phyloP scores from a whole-genome alignment of 768 basidiomycete genomes.

The Albatrellus ellisii region DNA sequence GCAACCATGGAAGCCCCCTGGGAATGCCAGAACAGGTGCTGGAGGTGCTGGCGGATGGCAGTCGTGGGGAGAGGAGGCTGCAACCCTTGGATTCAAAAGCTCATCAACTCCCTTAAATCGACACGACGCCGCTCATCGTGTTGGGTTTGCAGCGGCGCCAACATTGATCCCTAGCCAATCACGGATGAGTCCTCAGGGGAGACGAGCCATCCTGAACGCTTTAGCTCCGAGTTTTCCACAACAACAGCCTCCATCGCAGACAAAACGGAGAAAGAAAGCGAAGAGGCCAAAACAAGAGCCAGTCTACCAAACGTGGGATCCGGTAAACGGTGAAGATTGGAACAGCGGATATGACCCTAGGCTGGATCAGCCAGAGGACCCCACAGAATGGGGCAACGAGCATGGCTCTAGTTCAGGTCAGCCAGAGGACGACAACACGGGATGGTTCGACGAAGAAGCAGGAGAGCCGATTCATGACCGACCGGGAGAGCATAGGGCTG shows the following conservation, averaged over 20 bases:
- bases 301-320: too few relatives aligned
- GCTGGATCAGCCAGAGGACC: too few relatives aligned
- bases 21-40: background rate
- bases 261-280: slow-evolving; percentile 7
- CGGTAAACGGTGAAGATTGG: too few relatives aligned
- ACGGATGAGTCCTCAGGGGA: background rate
- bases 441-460: slow-evolving; percentile 3
- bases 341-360: background rate
- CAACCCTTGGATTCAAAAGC: slow-evolving; percentile 1
- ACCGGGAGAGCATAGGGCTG: slow-evolving; percentile 7
- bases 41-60: slow-evolving; percentile 4
- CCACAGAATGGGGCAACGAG: background rate
- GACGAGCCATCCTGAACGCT: background rate
- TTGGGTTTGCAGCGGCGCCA: background rate
- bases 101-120: background rate
- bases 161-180: background rate
- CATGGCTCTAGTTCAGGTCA: slow-evolving; percentile 3
- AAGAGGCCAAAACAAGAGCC: slow-evolving; percentile 2
- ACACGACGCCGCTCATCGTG: background rate
- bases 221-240: background rate
- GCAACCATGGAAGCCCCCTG: slow-evolving; percentile 1
- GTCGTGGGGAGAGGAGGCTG: slow-evolving; percentile 10
- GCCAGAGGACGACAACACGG: background rate
- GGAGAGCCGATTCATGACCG: slow-evolving; percentile 8
- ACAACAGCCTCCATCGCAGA: background rate